Percentiles rank a stretch among this genome's conserved stretches.
phyloP scores from a whole-genome alignment of 805 yeast genomes.

The Myxozyma vanderwaltii region DNA sequence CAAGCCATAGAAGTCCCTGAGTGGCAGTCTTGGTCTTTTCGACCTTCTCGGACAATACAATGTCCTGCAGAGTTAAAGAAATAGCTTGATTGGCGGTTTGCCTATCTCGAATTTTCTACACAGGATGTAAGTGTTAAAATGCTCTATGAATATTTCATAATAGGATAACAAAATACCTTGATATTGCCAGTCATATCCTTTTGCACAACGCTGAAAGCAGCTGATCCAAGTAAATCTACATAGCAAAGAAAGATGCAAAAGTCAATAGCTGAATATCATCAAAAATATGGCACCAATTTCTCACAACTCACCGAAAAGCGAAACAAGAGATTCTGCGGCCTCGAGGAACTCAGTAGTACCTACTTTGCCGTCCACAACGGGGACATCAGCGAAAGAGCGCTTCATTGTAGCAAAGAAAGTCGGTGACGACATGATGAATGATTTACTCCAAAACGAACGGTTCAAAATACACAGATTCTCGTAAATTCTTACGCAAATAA shows the following conservation, averaged over 20 bases:
- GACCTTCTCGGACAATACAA: constrained; percentile 70
- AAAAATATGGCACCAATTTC: neutral
- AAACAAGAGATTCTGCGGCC: constrained; percentile 81
- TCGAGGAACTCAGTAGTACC: constrained; percentile 75
- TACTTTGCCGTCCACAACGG: constrained; percentile 62
- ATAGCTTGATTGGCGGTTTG: constrained; percentile 64
- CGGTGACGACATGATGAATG: constrained; percentile 6
- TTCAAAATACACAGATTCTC: too few relatives aligned
- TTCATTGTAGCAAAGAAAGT: constrained; percentile 75
- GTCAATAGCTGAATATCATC: neutral
- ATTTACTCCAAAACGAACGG: neutral
- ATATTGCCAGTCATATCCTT: constrained; percentile 88
- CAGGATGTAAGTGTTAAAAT: neutral
- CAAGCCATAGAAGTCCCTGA: constrained; percentile 86
- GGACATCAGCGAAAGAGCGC: constrained; percentile 73
- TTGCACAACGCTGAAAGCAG: constrained; percentile 84
- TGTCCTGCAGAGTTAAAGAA: constrained; percentile 71
- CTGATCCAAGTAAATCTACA: constrained; percentile 74
- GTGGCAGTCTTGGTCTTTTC: constrained; percentile 74
- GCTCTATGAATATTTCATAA: neutral
- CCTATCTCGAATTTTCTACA: constrained; percentile 63
- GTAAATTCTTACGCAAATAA: neutral
- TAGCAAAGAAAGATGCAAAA: too few relatives aligned
- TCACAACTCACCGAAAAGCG: constrained; percentile 63
- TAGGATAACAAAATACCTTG: constrained; percentile 40